These are phyloP conservation scores for Citrus sinensis DNA, from an alignment of 345 rosid genomes.

Conservation along the genomic window DNA sequence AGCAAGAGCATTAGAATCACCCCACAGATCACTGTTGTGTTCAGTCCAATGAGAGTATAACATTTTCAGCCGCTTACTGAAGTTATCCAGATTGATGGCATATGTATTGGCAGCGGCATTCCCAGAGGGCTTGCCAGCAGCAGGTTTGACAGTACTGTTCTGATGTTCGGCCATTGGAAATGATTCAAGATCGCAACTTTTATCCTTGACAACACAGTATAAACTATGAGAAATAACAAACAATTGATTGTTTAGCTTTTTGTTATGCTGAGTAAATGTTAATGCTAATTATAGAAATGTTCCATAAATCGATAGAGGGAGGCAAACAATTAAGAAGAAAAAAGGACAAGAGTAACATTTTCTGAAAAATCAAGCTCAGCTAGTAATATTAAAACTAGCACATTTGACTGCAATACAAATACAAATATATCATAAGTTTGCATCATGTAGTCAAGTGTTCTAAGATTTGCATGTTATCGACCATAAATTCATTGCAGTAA, in stretches of 20 bases:
- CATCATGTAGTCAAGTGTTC: not conserved
- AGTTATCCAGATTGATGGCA: slow-evolving; percentile 35
- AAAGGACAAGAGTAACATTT: not conserved
- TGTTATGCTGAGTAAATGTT: not conserved
- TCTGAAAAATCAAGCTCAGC: not conserved
- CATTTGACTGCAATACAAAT: too few species aligned
- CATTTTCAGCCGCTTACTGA: slow-evolving; percentile 30
- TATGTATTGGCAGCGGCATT: slow-evolving; percentile 23
- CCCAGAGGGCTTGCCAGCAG: slow-evolving; percentile 10
- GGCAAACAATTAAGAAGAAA: not conserved
- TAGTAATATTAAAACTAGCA: not conserved
- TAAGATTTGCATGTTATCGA: not conserved
- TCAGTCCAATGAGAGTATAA: slow-evolving; percentile 46
- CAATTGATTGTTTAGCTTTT: not conserved
- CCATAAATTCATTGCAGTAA: not conserved
- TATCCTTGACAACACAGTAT: slow-evolving; percentile 12
- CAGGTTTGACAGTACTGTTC: slow-evolving; percentile 26
- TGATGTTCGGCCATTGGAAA: slow-evolving; percentile 34
- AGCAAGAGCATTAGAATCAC: slow-evolving; percentile 27
- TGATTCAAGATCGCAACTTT: not conserved
- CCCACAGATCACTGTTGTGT: slow-evolving; percentile 29
- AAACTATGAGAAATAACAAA: slow-evolving; percentile 10
- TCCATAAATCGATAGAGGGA: not conserved
- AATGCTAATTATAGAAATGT: not conserved
- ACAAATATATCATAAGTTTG: too few species aligned